Conservation (phyloP, 805 yeast species). For the Saccharomycopsis amapae region DNA sequence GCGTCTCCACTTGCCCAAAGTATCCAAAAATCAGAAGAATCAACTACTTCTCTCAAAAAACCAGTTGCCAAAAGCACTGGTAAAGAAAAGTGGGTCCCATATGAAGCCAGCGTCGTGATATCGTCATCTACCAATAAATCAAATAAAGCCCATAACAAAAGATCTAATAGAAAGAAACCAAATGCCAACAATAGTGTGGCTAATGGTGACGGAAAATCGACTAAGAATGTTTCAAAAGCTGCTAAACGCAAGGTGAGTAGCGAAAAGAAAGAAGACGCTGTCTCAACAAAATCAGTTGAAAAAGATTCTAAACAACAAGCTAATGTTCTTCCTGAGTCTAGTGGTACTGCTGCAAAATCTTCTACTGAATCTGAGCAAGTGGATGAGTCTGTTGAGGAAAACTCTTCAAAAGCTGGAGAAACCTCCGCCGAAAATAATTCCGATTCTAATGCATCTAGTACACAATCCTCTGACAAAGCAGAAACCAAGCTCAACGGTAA, state of each 20-base stretch:
- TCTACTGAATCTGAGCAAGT: neutral
- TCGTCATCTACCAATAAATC: conserved; percentile 8
- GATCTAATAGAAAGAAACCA: conserved; percentile 16
- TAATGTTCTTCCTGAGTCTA: neutral
- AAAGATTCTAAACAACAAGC: neutral
- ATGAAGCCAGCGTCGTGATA: conserved; percentile 45
- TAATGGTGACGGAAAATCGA: neutral
- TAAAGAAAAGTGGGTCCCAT: conserved; percentile 70
- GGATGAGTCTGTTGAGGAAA: too few species aligned
- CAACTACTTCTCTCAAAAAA: conserved; percentile 15
- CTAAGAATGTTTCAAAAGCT: neutral
- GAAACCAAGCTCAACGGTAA: neutral
- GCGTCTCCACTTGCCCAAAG: conserved; percentile 23
- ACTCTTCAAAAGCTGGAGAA: neutral
- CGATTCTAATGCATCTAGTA: neutral
- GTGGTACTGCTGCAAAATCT: neutral
- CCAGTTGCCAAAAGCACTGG: conserved; percentile 25
- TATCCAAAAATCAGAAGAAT: conserved; percentile 21
- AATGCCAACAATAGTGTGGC: neutral
- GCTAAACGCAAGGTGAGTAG: conserved; percentile 1
- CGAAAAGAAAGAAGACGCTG: conserved; percentile 1
- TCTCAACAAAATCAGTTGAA: neutral
- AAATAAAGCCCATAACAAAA: conserved; percentile 11
- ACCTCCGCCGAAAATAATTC: neutral
- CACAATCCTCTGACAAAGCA: neutral